phyloP scores from a whole-genome alignment of 441 rosid genomes.

The Erodium moschatum region DNA sequence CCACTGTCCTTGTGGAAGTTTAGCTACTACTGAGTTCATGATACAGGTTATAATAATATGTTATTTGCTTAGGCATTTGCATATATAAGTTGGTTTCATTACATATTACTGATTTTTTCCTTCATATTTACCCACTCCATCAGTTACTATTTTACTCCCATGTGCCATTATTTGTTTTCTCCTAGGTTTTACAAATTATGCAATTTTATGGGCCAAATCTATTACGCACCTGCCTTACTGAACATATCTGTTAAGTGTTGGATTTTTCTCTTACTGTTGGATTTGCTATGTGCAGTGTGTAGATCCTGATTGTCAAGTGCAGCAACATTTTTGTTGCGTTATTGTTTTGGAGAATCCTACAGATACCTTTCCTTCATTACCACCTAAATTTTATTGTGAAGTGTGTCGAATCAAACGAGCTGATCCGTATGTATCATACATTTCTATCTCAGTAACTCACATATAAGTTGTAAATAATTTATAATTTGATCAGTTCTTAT shows the following conservation, averaged over 20 bases:
- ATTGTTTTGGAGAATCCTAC: constrained; percentile 22
- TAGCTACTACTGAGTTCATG: constrained; percentile 17
- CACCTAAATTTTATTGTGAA: constrained; percentile 21
- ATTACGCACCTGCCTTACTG: neutral
- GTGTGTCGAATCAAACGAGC: constrained; percentile 24
- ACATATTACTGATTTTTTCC: neutral
- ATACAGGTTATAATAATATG: constrained; percentile 21
- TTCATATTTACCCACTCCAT: neutral
- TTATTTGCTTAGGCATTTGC: constrained; percentile 11
- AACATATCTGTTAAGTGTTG: neutral
- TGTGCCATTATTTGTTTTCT: neutral
- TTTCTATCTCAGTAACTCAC: constrained; percentile 4
- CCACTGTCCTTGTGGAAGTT: constrained; percentile 23
- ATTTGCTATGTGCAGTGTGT: constrained; percentile 22
- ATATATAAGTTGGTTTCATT: neutral
- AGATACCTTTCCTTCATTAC: constrained; percentile 18
- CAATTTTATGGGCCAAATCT: neutral
- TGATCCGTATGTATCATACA: constrained; percentile 25
- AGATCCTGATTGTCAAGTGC: constrained; percentile 24
- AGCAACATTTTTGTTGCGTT: constrained; percentile 25
- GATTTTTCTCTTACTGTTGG: neutral
- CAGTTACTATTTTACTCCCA: neutral
- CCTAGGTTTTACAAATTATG: neutral
- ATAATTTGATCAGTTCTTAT: neutral
- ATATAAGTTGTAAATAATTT: neutral